A percentile compares a stretch with the other conserved stretches of the same genome.
These are phyloP conservation scores for Apostasia shenzhenica DNA, from an alignment of 106 monocot genomes.

Conservation along the genomic window DNA sequence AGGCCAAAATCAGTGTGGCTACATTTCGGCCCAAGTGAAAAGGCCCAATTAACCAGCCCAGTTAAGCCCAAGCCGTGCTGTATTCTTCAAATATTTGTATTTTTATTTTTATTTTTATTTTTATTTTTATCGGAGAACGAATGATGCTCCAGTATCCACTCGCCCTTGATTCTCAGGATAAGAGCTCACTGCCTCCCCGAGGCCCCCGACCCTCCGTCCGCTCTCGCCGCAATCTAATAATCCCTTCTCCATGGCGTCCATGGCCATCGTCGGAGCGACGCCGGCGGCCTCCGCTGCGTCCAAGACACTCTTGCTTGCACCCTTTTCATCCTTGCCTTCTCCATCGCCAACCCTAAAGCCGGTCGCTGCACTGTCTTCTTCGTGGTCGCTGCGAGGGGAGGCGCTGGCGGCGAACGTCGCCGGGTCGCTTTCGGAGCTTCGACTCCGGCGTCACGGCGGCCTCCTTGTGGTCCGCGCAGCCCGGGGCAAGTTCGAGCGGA, in stretches of 20 bases:
- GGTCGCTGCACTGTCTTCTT: slow-evolving; percentile 8
- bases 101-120: too few species aligned
- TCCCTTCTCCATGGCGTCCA: slow-evolving; percentile 7
- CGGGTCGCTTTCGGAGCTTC: too few species aligned
- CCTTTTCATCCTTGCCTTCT: slow-evolving; percentile 2
- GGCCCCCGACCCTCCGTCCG: background rate
- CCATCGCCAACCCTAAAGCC: background rate
- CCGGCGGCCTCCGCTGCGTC: slow-evolving; percentile 11
- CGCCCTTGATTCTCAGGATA: background rate
- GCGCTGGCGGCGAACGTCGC: background rate
- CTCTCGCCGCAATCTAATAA: background rate
- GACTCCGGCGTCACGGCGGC: background rate
- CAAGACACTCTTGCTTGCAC: slow-evolving; percentile 4
- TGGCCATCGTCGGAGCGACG: slow-evolving; percentile 12
- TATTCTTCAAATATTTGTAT: background rate
- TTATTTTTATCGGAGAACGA: background rate
- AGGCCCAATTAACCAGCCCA: too few species aligned
- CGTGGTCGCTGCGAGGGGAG: background rate
- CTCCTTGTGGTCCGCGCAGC: slow-evolving; percentile 45
- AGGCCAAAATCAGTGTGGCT: too few species aligned
- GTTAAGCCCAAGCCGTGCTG: too few species aligned
- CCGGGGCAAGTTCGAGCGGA: slow-evolving; percentile 56
- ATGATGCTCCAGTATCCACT: background rate
- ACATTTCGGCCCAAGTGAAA: too few species aligned
- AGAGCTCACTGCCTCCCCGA: background rate